Base-by-base conservation (phyloP, 2,329 filamentous ascomycete species). In the Verticillium longisporum region DNA sequence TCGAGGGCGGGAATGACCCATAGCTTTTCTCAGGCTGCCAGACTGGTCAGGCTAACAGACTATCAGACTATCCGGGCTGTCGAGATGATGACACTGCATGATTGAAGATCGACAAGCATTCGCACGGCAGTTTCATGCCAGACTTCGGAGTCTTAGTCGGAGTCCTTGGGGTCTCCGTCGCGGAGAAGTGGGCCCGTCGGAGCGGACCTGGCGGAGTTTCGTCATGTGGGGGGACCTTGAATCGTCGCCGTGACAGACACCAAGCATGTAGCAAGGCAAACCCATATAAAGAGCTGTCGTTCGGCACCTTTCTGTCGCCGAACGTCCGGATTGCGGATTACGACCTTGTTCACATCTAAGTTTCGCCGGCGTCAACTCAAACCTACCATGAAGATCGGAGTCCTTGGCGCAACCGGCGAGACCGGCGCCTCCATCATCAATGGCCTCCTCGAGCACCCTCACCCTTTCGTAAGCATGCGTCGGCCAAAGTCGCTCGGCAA, bases 401-500 rank as follows among this genome's bases (percentile, higher is more conserved):
- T 78, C 9, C 60, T 75, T 3, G 78, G 78, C 13, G 77, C 76
- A 2, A 74, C 77, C 5, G 78, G 78, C n/a, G 68, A 72, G 33
- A 79, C 77, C 0, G 78, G 77, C 31, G 58, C 63, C 0, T 73
- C 72, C 1, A 74, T 80, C 41, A 61, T 77, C 32, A 63, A 77
- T 11, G 75, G 68, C 15, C 67, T 80, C 2, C 59, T 79, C 13
- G 70, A 63, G 15, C 69, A 69, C 1, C 62, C 66, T 4, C 65
- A 65, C 1, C 58, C 67, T n/a, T 75, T 69, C 57, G 73, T 74
- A 55, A 45, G 70, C 63, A 45, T 9, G 13, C 3, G 7, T 36
- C 5, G 10, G 18, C 33, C 6, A 6, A 2, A 26, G 26, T n/a
- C 9, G 33, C 6, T 18, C 14, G 37, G 5, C 32, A n/a, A n/a